Base-by-base conservation (phyloP, 805 yeast genomes). In the Ogataea methylovora region DNA sequence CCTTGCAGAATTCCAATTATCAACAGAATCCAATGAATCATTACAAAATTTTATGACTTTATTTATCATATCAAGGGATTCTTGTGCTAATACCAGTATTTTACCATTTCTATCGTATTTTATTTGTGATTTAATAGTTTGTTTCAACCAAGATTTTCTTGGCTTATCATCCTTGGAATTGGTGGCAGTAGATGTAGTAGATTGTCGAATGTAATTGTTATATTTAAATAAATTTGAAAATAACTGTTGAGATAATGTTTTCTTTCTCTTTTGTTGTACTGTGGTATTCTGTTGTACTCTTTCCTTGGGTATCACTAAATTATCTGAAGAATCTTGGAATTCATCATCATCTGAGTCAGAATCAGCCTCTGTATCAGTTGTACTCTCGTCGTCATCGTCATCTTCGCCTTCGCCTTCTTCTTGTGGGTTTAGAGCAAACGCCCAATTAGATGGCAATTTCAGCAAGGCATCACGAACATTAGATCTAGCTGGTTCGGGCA, bases 1-100 rank as follows among this genome's bases (percentile, higher is more conserved):
- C 30, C 50, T 49, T 21, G 46, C 48, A 9, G 41, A 37, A 32
- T 60, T 58, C 97, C 97, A 90, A 17, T 68, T 63, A 54, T 92
- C 97, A 1, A 96, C 96, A 43, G 79, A 78, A 31, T 75, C 79
- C 35, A 90, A 64, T 33, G 87, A 87, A 30, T 84, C 88, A 51
- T 84, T 90, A 46, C 94, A 86, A 6, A 88, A 88, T 33, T 70
- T 71, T 43, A 87, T 86, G 14, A 90, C 79, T 37, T 83, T 82
- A 27, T 79, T 71, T 24, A 90, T 80, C 86, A 88, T 84, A 28
- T 83, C 92, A 31, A 90, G 61, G 0, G 95, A 80, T 56, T 92
- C 98, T 44, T 82, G 81, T 0, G 97, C 97, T 40, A 90, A 65
- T 5, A 83, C 70, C 18, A 92, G 60, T 1, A 86, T 84, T 42